Percentiles rank a stretch among this genome's conserved stretches.
phyloP scores from a whole-genome alignment of 306 rosid genomes.

The Urtica urens region DNA sequence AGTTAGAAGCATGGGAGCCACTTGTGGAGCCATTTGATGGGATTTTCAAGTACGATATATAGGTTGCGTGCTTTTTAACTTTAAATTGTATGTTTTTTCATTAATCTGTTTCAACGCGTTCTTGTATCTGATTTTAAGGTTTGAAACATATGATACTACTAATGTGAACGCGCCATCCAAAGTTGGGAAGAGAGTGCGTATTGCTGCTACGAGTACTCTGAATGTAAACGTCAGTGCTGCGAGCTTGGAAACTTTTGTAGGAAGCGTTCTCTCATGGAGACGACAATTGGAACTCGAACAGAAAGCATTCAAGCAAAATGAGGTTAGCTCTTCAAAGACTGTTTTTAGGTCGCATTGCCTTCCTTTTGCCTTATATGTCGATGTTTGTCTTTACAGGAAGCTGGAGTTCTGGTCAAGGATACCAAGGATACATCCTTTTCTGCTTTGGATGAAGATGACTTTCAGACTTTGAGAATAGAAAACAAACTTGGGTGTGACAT shows the following conservation, averaged over 20 bases:
- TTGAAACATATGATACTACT: slow-evolving; percentile 73
- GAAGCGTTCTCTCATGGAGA: slow-evolving; percentile 80
- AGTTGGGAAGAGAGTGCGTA: slow-evolving; percentile 71
- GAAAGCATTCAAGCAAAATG: slow-evolving; percentile 55
- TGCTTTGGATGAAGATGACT: slow-evolving; percentile 89
- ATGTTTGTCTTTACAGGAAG: slow-evolving; percentile 54
- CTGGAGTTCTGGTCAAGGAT: slow-evolving; percentile 30
- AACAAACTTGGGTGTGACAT: slow-evolving; percentile 85
- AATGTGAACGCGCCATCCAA: slow-evolving; percentile 42
- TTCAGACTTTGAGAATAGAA: slow-evolving; percentile 75
- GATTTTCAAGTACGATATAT: slow-evolving; percentile 62
- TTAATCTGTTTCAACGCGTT: neutral
- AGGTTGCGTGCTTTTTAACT: slow-evolving; percentile 4
- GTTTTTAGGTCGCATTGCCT: slow-evolving; percentile 7
- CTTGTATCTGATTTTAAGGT: slow-evolving; percentile 31
- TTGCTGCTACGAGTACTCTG: slow-evolving; percentile 77
- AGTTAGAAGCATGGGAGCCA: slow-evolving; percentile 97
- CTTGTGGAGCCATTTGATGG: slow-evolving; percentile 96
- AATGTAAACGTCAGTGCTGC: slow-evolving; percentile 88
- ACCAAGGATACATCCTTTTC: slow-evolving; percentile 56
- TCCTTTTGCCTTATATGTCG: slow-evolving; percentile 15
- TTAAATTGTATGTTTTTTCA: slow-evolving; percentile 11
- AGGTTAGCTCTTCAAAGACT: slow-evolving; percentile 31
- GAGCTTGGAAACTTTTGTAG: slow-evolving; percentile 62
- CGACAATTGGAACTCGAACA: slow-evolving; percentile 77